phyloP scores from a whole-genome alignment of 768 basidiomycete species.

The Phylloporus sp. region DNA sequence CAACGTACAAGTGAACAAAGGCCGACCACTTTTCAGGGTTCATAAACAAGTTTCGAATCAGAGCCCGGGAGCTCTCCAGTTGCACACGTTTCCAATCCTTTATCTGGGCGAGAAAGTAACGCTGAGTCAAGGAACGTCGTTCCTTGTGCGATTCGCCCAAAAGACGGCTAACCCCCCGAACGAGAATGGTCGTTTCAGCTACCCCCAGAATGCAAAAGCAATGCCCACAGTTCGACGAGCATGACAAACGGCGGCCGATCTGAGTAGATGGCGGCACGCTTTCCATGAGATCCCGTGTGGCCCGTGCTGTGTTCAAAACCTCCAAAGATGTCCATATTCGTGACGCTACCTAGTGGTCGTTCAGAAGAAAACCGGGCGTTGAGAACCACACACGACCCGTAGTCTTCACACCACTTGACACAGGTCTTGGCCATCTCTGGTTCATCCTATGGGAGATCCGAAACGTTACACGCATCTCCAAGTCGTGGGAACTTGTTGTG shows the following conservation, averaged over 20 bases:
- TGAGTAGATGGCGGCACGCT: conserved; percentile 2
- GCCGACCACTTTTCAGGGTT: conserved; percentile 1
- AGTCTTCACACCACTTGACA: too few relatives aligned
- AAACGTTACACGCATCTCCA: not conserved
- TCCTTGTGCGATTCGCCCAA: conserved; percentile 9
- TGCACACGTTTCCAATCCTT: conserved; percentile 14
- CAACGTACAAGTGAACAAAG: conserved; percentile 2
- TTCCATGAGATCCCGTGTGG: conserved; percentile 4
- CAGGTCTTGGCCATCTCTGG: not conserved
- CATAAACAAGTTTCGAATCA: conserved; percentile 1
- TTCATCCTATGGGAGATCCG: not conserved
- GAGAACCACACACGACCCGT: too few relatives aligned
- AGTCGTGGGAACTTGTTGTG: conserved; percentile 17
- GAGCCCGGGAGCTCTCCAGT: conserved; percentile 2
- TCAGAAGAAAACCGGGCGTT: too few relatives aligned
- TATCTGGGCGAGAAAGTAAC: conserved; percentile 10
- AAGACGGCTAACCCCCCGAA: not conserved
- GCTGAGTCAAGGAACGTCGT: conserved; percentile 7
- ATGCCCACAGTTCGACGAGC: conserved; percentile 2
- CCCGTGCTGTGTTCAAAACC: not conserved
- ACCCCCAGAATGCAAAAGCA: not conserved
- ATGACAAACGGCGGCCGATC: conserved; percentile 1
- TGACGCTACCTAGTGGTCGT: not conserved
- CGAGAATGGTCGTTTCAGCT: not conserved
- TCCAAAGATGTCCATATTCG: not conserved